Percentiles rank a stretch among this genome's conserved stretches.
Evolutionary conservation across 768 basidiomycete genomes (phyloP).

Genomic region (Leccinum imitatum): DNA sequence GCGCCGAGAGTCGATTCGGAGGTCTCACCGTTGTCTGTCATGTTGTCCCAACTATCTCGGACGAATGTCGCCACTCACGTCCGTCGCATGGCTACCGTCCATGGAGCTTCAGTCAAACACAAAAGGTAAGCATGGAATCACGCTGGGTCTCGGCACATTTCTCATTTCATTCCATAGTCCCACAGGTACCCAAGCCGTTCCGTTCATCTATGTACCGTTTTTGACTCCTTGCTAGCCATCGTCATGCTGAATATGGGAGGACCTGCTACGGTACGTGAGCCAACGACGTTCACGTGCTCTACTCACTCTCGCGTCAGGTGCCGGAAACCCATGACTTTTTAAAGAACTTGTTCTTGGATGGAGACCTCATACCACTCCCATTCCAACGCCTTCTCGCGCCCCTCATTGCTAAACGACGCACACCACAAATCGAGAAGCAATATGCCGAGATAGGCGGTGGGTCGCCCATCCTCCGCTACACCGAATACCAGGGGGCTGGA

Average conservation of each 20-base stretch:
- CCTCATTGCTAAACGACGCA: constrained; percentile 81
- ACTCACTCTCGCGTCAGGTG: constrained; percentile 49
- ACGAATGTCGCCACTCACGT: constrained; percentile 27
- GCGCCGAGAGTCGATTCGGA: not conserved
- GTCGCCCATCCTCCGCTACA: constrained; percentile 92
- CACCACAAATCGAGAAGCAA: constrained; percentile 92
- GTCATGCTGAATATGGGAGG: constrained; percentile 99
- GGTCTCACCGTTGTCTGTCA: constrained; percentile 4
- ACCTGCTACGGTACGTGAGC: constrained; percentile 72
- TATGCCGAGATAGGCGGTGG: constrained; percentile 95
- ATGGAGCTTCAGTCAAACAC: constrained; percentile 36
- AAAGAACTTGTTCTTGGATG: constrained; percentile 86
- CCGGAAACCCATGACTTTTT: constrained; percentile 92
- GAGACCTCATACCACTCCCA: constrained; percentile 93
- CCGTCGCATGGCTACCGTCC: constrained; percentile 47
- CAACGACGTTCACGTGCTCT: not conserved
- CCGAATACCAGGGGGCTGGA: constrained; percentile 80
- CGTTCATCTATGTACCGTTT: not conserved
- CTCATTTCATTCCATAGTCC: constrained; percentile 43
- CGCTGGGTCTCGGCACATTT: not conserved
- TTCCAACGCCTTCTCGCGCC: constrained; percentile 89
- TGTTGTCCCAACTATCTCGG: constrained; percentile 33
- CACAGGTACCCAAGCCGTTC: constrained; percentile 47
- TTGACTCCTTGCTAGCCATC: constrained; percentile 53
- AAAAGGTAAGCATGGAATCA: constrained; percentile 40